Conservation (phyloP, 192 early-diverging fungal species). For the Linnemannia exigua region DNA sequence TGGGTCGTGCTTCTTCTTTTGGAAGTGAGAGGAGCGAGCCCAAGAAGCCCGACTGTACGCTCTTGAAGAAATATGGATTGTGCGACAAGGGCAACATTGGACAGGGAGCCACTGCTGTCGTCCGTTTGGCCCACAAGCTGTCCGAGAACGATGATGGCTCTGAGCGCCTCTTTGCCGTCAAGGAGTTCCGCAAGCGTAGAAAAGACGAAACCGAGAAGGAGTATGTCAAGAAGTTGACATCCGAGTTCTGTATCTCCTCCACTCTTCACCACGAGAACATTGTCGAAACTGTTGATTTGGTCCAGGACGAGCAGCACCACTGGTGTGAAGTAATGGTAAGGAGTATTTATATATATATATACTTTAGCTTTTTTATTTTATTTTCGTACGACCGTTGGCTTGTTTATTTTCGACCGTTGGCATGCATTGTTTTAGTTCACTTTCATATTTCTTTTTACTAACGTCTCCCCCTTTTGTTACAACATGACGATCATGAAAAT, state of each 20-base stretch:
- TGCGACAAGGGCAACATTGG: slow-evolving; percentile 86
- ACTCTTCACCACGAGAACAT: slow-evolving; percentile 92
- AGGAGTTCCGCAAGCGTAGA: slow-evolving; percentile 91
- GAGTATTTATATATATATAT: neutral
- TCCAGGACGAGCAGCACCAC: slow-evolving; percentile 89
- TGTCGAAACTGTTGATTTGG: slow-evolving; percentile 95
- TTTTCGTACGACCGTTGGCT: neutral
- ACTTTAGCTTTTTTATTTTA: neutral
- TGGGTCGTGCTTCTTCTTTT: slow-evolving; percentile 45
- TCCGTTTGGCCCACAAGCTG: slow-evolving; percentile 86
- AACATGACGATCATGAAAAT: slow-evolving; percentile 14
- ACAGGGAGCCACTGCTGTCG: slow-evolving; percentile 92
- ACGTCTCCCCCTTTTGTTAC: neutral
- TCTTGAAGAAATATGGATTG: slow-evolving; percentile 87
- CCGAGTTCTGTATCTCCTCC: slow-evolving; percentile 96
- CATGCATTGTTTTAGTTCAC: neutral
- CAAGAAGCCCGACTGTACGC: slow-evolving; percentile 49
- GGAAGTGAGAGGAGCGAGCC: slow-evolving; percentile 31
- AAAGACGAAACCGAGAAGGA: slow-evolving; percentile 93
- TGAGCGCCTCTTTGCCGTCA: slow-evolving; percentile 87
- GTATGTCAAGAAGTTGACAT: slow-evolving; percentile 94
- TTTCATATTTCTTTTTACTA: slow-evolving; percentile 3
- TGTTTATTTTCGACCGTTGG: neutral
- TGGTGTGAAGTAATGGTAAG: slow-evolving; percentile 86
- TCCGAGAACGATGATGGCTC: slow-evolving; percentile 64